Conservation (phyloP, 2,329 filamentous ascomycete genomes). For the Botrytis squamosa region DNA sequence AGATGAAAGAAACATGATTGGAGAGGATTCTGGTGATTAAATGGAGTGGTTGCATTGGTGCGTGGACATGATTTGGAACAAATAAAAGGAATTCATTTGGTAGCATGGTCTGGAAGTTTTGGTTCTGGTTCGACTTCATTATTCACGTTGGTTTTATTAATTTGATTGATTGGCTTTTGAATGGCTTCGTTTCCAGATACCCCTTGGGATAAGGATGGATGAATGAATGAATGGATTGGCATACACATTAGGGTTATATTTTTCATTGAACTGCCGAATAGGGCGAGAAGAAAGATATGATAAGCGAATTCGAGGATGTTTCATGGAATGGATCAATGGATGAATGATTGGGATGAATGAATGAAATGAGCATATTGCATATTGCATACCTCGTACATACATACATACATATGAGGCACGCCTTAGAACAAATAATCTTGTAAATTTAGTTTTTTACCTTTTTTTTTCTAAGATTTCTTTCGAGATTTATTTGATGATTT, state of each 20-base stretch:
- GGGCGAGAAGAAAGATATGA: not conserved
- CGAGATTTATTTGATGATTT: not conserved
- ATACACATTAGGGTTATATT: constrained; percentile 8
- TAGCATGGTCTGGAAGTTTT: constrained; percentile 9
- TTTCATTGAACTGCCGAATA: not conserved
- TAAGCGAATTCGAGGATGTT: not conserved
- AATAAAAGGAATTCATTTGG: not conserved
- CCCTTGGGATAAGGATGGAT: constrained; percentile 19
- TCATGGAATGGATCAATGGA: constrained; percentile 4
- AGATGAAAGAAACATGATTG: not conserved
- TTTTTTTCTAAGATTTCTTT: not conserved
- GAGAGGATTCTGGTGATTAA: not conserved
- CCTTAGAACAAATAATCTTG: not conserved
- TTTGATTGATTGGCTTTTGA: constrained; percentile 15
- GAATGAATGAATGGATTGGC: constrained; percentile 5
- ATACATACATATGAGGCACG: not conserved
- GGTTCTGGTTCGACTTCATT: constrained; percentile 1
- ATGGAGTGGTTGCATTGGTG: not conserved
- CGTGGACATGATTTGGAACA: constrained; percentile 1
- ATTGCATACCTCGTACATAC: not conserved
- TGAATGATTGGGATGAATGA: constrained; percentile 4
- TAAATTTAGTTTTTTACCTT: not conserved
- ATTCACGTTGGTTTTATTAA: constrained; percentile 16
- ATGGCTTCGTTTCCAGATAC: constrained; percentile 22
- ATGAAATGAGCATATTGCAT: constrained; percentile 1